These are phyloP conservation scores for Neurospora sp. DNA, from an alignment of 2,329 filamentous ascomycete genomes.

Conservation along the genomic window DNA sequence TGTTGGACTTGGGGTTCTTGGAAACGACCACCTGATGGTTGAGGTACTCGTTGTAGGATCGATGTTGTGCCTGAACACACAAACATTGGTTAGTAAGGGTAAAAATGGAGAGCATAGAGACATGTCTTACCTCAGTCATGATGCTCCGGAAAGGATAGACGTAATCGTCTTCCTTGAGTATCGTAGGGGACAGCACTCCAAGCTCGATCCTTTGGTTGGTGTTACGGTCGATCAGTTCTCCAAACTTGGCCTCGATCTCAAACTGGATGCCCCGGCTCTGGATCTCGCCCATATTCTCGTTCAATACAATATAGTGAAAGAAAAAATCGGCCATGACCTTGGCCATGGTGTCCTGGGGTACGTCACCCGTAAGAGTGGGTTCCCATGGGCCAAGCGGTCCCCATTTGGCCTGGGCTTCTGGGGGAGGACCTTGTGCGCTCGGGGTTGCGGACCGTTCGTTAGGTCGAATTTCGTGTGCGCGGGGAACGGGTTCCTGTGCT, in stretches of 20 bases:
- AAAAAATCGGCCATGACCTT: constrained; percentile 73
- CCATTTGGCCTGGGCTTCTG: constrained; percentile 11
- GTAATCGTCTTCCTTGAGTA: constrained; percentile 48
- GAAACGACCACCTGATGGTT: constrained; percentile 58
- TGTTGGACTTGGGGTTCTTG: constrained; percentile 37
- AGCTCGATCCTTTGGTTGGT: constrained; percentile 59
- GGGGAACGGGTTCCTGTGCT: constrained; percentile 10
- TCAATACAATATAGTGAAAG: constrained; percentile 58
- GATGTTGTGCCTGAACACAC: constrained; percentile 59
- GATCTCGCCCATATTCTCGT: constrained; percentile 55
- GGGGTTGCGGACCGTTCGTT: constrained; percentile 12
- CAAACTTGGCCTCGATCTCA: constrained; percentile 92
- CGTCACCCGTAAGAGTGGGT: constrained; percentile 56
- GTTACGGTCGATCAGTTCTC: constrained; percentile 65
- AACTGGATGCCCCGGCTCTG: constrained; percentile 59
- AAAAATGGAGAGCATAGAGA: constrained; percentile 1
- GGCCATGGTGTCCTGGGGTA: constrained; percentile 65
- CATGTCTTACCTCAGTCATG: constrained; percentile 68
- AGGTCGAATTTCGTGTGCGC: constrained; percentile 6
- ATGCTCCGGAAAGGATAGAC: constrained; percentile 69
- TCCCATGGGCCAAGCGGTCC: constrained; percentile 49
- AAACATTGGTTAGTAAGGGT: constrained; percentile 1
- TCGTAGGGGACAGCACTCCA: constrained; percentile 52
- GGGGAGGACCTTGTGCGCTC: constrained; percentile 10
- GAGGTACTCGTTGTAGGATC: constrained; percentile 71